phyloP scores from a whole-genome alignment of 306 rosid genomes.

The Ammopiptanthus mongolicus region DNA sequence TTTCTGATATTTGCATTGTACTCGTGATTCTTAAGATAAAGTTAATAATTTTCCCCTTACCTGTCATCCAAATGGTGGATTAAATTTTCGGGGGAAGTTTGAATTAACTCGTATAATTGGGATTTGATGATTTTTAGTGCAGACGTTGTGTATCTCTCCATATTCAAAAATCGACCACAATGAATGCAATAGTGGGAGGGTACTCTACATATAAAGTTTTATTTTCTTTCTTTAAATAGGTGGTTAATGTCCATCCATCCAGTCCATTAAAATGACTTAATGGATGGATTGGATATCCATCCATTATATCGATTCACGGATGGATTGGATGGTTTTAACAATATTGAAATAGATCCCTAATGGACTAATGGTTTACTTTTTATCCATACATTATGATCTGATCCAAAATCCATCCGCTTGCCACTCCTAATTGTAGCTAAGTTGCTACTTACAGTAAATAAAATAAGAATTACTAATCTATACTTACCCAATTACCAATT shows the following conservation, averaged over 20 bases:
- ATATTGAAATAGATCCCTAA: not conserved
- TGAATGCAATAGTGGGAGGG: not conserved
- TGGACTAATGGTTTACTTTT: not conserved
- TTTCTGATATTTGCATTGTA: not conserved
- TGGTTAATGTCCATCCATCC: not conserved
- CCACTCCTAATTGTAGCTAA: not conserved
- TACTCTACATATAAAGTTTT: not conserved
- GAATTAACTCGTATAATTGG: too few relatives aligned
- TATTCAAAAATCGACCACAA: not conserved
- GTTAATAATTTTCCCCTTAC: not conserved
- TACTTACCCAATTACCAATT: constrained; percentile 88
- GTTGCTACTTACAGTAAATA: not conserved
- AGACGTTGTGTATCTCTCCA: not conserved
- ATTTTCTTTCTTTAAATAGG: not conserved
- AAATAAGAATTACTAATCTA: not conserved
- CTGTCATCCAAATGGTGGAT: not conserved
- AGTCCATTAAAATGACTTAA: not conserved
- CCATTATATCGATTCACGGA: not conserved
- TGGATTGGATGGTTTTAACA: not conserved
- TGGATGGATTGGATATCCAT: not conserved
- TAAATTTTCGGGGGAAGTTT: not conserved
- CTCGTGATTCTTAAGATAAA: not conserved
- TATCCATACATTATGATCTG: not conserved
- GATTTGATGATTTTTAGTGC: not conserved
- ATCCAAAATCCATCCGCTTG: not conserved